Conservation (phyloP, 495 filamentous ascomycete genomes). For the Zalerion maritima region DNA sequence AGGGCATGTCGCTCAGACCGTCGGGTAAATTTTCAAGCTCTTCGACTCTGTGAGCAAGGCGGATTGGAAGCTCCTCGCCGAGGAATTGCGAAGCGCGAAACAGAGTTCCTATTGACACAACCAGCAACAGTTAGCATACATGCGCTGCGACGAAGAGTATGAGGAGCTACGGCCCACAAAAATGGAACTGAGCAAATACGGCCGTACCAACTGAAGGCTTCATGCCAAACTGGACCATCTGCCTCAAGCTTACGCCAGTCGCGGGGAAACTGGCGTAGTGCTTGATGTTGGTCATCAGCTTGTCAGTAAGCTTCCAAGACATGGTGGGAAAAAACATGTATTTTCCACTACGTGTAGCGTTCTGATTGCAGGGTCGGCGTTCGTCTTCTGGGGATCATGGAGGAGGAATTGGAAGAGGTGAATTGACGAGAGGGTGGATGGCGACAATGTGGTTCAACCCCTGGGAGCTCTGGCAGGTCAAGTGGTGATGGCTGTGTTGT, state of each 20-base stretch:
- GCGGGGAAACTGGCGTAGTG: conserved; percentile 96
- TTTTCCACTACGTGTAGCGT: no score
- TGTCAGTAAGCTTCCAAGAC: conserved; percentile 79
- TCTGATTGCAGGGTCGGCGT: no score
- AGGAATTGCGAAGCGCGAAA: conserved; percentile 98
- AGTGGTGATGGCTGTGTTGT: no score
- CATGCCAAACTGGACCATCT: conserved; percentile 99
- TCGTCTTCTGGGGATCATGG: no score
- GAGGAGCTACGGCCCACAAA: conserved; percentile 12
- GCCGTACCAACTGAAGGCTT: conserved; percentile 66
- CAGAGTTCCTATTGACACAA: conserved; percentile 53
- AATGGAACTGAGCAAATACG: conserved; percentile 6
- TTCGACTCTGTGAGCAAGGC: conserved; percentile 87
- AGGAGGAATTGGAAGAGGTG: no score
- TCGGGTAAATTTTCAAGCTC: conserved; percentile 88
- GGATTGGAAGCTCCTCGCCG: conserved; percentile 93
- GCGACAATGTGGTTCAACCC: no score
- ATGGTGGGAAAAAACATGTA: no score
- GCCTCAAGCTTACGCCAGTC: conserved; percentile 86
- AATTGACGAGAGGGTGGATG: no score
- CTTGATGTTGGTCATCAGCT: conserved; percentile 95
- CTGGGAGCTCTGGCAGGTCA: no score
- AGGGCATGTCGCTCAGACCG: conserved; percentile 96
- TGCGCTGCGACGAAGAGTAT: neutral
- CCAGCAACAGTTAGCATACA: neutral